Evolutionary conservation across 495 filamentous ascomycete genomes (phyloP).

Genomic region (Bryoglossum gracile): DNA sequence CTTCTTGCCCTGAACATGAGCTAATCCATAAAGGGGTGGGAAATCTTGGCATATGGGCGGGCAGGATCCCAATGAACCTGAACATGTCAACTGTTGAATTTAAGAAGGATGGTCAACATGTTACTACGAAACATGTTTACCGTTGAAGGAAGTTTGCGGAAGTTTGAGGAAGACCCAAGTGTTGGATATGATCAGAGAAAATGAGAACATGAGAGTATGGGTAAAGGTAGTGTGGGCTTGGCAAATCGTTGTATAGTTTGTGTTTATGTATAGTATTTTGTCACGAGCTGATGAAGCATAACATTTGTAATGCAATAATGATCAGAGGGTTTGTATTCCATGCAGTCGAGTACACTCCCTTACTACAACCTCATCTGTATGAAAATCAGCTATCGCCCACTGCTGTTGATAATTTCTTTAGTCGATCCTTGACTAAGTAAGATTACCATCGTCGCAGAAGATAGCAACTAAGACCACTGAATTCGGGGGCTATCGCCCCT

Average conservation of each 20-base stretch:
- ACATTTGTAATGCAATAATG: not conserved
- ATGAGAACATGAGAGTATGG: not conserved
- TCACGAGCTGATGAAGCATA: not conserved
- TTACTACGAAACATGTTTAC: not conserved
- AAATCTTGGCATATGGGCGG: too few species aligned
- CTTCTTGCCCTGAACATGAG: too few species aligned
- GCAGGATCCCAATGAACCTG: too few species aligned
- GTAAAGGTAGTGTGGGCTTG: not conserved
- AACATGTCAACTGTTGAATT: too few species aligned
- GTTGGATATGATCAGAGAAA: not conserved
- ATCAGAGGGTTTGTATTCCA: not conserved
- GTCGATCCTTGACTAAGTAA: not conserved
- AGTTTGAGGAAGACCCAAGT: not conserved
- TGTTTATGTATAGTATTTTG: not conserved
- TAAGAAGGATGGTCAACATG: too few species aligned
- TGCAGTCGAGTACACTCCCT: not conserved
- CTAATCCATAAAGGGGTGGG: too few species aligned
- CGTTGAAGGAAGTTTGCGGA: not conserved
- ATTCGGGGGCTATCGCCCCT: not conserved
- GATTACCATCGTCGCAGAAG: not conserved
- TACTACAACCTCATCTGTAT: not conserved
- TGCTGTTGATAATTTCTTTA: not conserved
- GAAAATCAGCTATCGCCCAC: not conserved
- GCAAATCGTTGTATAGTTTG: not conserved
- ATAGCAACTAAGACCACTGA: not conserved